phyloP scores from a whole-genome alignment of 1,284 basidiomycete genomes.

The Ganoderma multipileum region DNA sequence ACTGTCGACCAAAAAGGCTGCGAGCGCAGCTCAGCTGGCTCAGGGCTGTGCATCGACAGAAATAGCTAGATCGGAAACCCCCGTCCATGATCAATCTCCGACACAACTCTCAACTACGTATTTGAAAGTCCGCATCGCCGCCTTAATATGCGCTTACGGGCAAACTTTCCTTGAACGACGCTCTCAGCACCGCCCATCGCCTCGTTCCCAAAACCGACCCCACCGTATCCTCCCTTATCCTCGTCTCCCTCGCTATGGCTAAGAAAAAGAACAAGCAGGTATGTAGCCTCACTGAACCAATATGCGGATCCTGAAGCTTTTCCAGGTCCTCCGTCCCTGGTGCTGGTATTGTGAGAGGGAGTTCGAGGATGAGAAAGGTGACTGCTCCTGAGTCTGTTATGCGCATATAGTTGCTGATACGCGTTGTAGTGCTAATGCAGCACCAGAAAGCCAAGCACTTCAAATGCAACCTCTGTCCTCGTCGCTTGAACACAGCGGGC shows the following conservation, averaged over 20 bases:
- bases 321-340: slow-evolving; percentile 88
- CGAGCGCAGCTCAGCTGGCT: slow-evolving; percentile 1
- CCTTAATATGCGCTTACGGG: not conserved
- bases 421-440: slow-evolving; percentile 86
- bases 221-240: not conserved
- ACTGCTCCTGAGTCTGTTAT: slow-evolving; percentile 8
- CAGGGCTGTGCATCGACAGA: not conserved
- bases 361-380: slow-evolving; percentile 97
- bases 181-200: slow-evolving; percentile 15
- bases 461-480: slow-evolving; percentile 95
- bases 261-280: slow-evolving; percentile 88
- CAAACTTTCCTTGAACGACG: slow-evolving; percentile 20
- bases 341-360: slow-evolving; percentile 99
- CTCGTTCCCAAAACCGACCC: not conserved
- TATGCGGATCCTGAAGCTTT: slow-evolving; percentile 15
- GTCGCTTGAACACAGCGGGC: slow-evolving; percentile 95
- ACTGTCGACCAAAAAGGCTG: not conserved
- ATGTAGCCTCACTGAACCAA: slow-evolving; percentile 16
- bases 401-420: slow-evolving; percentile 3
- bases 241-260: slow-evolving; percentile 54
- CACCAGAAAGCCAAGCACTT: slow-evolving; percentile 99
- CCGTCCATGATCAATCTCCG: not conserved
- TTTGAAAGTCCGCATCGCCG: not conserved
- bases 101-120: not conserved
- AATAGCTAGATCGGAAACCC: not conserved